Base-by-base conservation (phyloP, 805 yeast genomes). In the Wickerhamiella galacta region DNA sequence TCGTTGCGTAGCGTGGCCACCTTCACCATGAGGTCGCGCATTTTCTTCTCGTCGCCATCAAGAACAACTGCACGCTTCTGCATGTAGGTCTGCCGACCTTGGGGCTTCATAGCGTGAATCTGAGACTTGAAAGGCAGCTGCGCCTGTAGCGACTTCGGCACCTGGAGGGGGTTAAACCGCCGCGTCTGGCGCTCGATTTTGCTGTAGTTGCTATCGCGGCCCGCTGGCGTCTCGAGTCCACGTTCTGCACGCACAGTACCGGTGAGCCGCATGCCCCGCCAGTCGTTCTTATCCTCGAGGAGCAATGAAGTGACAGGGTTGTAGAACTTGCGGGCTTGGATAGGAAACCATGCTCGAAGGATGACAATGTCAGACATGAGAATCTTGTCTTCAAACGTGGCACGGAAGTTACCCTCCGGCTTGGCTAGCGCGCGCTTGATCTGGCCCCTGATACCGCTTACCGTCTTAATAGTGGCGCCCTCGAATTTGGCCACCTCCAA, bases 401-500 rank as follows among this genome's bases (percentile, higher is more conserved):
- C 99, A 52, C 99, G 72, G 64, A 68, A 92, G 53, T 78, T 75
- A 9, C 99, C 99, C 32, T 87, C 96, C 0, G 95, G 95, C 45
- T 79, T 78, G 7, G 93, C 70, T 40, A 90, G 63, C 0, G 96
- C 98, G 41, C 95, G 66, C 54, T 90, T 90, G 47, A 90, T 87
- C 55, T 90, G 96, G 56, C 99, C 99, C 45, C 98, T 66, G 37
- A 90, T 82, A 39, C 99, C 98, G 6, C 94, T 80, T 4, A 90
- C 98, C 0, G 98, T 92, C 55, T 83, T 78, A 51, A 90, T 83
- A 29, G 83, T 75, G 0, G 98, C 98, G 37, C 99, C 99, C 60
- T 90, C 98, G 51, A 90, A 90, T 53, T 83, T 80, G 25, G 96
- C 96, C 36, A 87, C 94, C 58, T 90, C 99, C 57, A 90, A 64